Evolutionary conservation across 176 grass and related monocot species (phyloP), one percentile per base, ranked within the genome.

Genomic region (Zea luxurians): DNA sequence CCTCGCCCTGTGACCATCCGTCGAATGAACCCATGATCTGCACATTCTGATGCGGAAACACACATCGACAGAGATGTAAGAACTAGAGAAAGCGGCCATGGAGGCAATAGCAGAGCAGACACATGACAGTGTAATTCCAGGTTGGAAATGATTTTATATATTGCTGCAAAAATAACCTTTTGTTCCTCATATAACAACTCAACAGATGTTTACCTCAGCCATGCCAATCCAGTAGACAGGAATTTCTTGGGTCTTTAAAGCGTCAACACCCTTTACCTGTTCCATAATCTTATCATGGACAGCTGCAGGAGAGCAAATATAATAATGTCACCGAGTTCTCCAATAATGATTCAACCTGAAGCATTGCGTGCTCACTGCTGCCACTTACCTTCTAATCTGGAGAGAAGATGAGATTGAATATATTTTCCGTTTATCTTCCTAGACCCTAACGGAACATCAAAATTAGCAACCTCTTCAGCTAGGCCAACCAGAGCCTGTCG

Each of bases 1-100:
- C 40, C 86, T 90, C 96, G 27, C 96, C 96, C 60, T 90, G 43
- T 36, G 85, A 85, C 96, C 96, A 98, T 16, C 96, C 92, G 15
- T 98, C 96, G 37, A 95, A 98, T 65, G 96, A 92, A 10, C 96
- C 96, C 89, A 92, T 98, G 67, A 98, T 87, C 89, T 95, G 96
- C 44, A 95, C 91, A 76, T 87, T 85, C 92, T 98, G 64, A 37
- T 38, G 66, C 65, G 64, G 21, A 80, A 47, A 36, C 18, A 46
- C 34, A 15, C 17, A 77, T 3, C 64, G 34, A 44, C 7, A 55
- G 11, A 10, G 8, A 11, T 9, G 73, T 82, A 71, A 77, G 66
- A 47, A 71, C 4, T 70, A 55, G 62, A 64, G 48, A 74, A 66
- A 63, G 41, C 8, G 13, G 8, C 20, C 37, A 27, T 35, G 12